Conservation (phyloP, 108 stramenopile species). For the Bacterosira constricta region DNA sequence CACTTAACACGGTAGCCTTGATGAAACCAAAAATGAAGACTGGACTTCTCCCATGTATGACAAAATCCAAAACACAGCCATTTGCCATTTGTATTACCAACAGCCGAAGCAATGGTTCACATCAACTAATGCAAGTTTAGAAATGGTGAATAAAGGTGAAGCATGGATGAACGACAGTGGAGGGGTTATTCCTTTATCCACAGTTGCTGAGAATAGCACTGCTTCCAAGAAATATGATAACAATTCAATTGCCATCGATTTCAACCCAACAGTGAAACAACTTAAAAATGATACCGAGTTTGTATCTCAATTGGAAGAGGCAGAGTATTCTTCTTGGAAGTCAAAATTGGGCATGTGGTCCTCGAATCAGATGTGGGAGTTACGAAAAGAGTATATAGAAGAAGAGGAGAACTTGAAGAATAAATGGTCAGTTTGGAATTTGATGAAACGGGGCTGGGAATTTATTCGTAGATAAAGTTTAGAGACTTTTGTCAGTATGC, state of each 20-base stretch:
- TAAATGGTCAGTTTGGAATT: not conserved
- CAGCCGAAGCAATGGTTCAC: constrained; percentile 47
- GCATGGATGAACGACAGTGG: constrained; percentile 17
- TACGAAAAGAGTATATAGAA: constrained; percentile 46
- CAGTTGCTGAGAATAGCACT: no score
- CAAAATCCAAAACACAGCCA: constrained; percentile 45
- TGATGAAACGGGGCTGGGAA: constrained; percentile 5
- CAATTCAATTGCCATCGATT: constrained; percentile 40
- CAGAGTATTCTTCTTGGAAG: constrained; percentile 66
- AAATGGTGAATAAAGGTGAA: constrained; percentile 34
- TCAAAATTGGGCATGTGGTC: constrained; percentile 71
- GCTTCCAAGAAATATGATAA: constrained; percentile 24
- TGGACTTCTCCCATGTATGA: not conserved
- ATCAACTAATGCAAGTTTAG: constrained; percentile 42
- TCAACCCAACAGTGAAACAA: constrained; percentile 58
- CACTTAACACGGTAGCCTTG: not conserved
- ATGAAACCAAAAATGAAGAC: not conserved
- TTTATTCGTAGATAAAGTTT: not conserved
- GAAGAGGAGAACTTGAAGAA: constrained; percentile 20
- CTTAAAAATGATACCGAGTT: constrained; percentile 66
- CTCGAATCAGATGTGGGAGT: constrained; percentile 42
- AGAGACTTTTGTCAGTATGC: not conserved
- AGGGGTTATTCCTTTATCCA: not conserved
- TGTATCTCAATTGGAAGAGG: constrained; percentile 55
- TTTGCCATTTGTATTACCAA: constrained; percentile 55